Evolutionary conservation across 371 early-diverging fungal species (phyloP), one percentile per base, ranked within the genome.

Genomic region (Apophysomyces variabilis): DNA sequence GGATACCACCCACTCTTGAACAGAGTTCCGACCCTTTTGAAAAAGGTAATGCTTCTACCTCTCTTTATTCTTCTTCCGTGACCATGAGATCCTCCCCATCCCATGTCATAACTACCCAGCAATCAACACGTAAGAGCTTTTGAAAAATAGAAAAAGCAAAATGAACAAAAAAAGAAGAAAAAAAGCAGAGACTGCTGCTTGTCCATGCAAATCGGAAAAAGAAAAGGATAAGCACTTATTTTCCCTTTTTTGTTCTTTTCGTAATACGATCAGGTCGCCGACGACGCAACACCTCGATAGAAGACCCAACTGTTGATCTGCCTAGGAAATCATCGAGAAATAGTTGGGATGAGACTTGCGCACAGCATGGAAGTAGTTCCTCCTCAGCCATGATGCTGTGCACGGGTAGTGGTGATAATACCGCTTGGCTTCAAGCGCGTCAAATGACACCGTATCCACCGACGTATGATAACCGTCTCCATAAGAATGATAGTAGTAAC

Each of bases 1-100:
- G 87, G 5, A 77, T 85, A 26, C 84, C 85, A 16, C 82, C 80
- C 47, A 70, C 72, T 11, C 60, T 80, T 8, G 81, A 79, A 61
- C 72, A 72, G 56, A 60, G 64, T 6, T 60, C 47, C 62, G 43
- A 60, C 60, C 13, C 43, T 60, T 26, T 46, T 57, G 26, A 68
- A 54, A 21, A 39, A 44, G 37, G 35, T 13, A 21, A 41, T 45
- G 62, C 62, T 11, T 67, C 70, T 3, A 60, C 73, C 5, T 66
- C 69, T 5, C 50, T 68, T 13, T 57, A 35, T 4, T 59, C 67
- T 3, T 57, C 65, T n/a, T 44, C 59, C n/a, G 54, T 41, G 41
- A 11, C 41, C 41, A 41, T 11, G 8, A 13, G 21, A 18, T 50
- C 54, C 16, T 32, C 54, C 5, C 2, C 54, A 50, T 50, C 54